Evolutionary conservation across 495 filamentous ascomycete species (phyloP), one percentile per base, ranked within the genome.

Genomic region (Penicillium salamii): DNA sequence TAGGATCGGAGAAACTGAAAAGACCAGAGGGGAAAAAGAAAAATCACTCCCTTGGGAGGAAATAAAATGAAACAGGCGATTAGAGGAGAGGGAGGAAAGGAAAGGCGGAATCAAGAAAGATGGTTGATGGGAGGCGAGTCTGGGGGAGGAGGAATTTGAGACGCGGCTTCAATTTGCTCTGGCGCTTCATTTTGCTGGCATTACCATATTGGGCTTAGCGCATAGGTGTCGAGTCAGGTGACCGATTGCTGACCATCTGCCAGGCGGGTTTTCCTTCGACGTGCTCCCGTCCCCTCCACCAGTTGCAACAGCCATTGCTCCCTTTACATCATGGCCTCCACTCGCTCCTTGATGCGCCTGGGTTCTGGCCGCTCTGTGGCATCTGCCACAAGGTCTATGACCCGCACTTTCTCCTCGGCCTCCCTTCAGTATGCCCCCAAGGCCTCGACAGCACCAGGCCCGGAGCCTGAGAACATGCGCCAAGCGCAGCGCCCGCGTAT

Each of bases 341-440:
- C 74, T 67, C 78, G 66, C 68, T 86, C 86, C 72, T 72, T 85
- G 70, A 83, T 82, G 78, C 83, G 81, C 74, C 65, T 85, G 70
- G 78, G 80, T 62, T 72, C 79, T 67, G 78, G 75, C 58, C 82
- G 83, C 63, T 79, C 80, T 48, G 65, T 86, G 65, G 72, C 78
- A 57, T 78, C 80, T 50, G 80, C 79, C 65, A 63, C 83, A 59
- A 75, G 79, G 62, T 69, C 71, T 55, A 79, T 73, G 61, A 62
- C 54, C 57, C 79, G 81, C 50, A 75, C 74, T 58, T 81, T 85
- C 64, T 72, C 75, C 37, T 74, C 81, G 41, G 78, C 75, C 42
- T 73, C 81, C 55, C 68, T 77, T 53, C 77, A 69, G 52, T 63
- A 69, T 60, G 80, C 82, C 44, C 77, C 81, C 54, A 79, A 79